Evolutionary conservation across 2,329 filamentous ascomycete species (phyloP).

Genomic region (Aspergillus hiratsukae): DNA sequence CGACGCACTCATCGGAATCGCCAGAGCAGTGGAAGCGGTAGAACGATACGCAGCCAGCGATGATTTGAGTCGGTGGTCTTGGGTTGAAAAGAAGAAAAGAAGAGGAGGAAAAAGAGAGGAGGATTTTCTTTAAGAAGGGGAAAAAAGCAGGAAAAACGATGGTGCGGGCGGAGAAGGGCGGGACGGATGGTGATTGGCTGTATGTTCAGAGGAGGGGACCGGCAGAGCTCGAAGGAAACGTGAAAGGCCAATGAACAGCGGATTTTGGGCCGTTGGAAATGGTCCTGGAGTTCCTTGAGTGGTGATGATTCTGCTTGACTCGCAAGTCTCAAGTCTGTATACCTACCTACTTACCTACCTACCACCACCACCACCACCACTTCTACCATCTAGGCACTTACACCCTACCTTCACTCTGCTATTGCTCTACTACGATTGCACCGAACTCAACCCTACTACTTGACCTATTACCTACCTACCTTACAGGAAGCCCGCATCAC

Average conservation of each 20-base stretch:
- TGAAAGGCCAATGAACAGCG: not conserved
- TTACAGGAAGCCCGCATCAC: not conserved
- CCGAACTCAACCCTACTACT: not conserved
- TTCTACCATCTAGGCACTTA: not conserved
- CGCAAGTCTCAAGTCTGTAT: not conserved
- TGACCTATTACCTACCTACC: not conserved
- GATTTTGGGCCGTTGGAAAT: not conserved
- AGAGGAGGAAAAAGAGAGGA: conserved; percentile 14
- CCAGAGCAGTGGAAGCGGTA: conserved; percentile 55
- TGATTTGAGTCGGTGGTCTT: conserved; percentile 74
- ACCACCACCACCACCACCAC: not conserved
- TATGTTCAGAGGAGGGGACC: not conserved
- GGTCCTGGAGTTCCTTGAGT: not conserved
- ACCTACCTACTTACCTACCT: not conserved
- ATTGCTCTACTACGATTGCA: conserved; percentile 25
- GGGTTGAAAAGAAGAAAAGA: conserved; percentile 41
- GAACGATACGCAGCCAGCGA: conserved; percentile 53
- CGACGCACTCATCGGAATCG: conserved; percentile 68
- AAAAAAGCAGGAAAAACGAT: conserved; percentile 28
- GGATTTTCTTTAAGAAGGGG: conserved; percentile 10
- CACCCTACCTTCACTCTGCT: conserved; percentile 1
- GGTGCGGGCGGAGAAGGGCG: conserved; percentile 23
- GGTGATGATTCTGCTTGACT: not conserved
- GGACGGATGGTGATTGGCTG: conserved; percentile 26
- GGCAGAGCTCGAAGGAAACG: conserved; percentile 6